phyloP scores from a whole-genome alignment of 2,329 filamentous ascomycete genomes.

The Aspergillus calidoustus region DNA sequence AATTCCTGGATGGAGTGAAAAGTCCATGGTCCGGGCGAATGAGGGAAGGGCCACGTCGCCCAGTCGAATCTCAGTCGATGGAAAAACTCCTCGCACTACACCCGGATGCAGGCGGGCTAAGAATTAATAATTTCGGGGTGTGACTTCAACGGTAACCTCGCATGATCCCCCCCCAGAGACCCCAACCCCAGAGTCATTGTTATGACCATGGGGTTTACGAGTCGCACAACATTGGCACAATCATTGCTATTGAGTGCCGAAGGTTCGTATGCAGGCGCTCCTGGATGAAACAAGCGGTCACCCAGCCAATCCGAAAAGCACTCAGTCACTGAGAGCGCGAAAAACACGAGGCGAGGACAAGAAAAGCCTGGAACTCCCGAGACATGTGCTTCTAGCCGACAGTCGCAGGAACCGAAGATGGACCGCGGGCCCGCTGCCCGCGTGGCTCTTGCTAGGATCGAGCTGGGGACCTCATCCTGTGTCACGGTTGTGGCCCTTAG shows the following conservation, averaged over 20 bases:
- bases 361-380: slow-evolving; percentile 1
- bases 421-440: slow-evolving; percentile 12
- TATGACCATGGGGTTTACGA: background rate
- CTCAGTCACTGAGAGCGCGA: background rate
- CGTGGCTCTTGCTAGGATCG: slow-evolving; percentile 17
- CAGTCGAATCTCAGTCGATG: background rate
- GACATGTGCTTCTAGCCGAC: slow-evolving; percentile 14
- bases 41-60: background rate
- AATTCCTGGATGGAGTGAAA: background rate
- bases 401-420: slow-evolving; percentile 5
- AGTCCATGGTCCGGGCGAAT: background rate
- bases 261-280: background rate
- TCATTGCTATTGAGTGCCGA: too few relatives aligned
- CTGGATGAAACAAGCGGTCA: slow-evolving; percentile 18
- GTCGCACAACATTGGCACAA: background rate
- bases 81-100: background rate
- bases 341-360: background rate
- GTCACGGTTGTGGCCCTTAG: background rate
- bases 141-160: slow-evolving; percentile 5
- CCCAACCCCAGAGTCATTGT: slow-evolving; percentile 3
- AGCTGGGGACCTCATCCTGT: slow-evolving; percentile 14
- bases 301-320: slow-evolving; percentile 1
- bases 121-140: background rate
- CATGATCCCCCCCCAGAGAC: slow-evolving; percentile 1
- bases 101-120: background rate